Conservation (phyloP, 331 rosid genomes). For the Dryas integrifolia region DNA sequence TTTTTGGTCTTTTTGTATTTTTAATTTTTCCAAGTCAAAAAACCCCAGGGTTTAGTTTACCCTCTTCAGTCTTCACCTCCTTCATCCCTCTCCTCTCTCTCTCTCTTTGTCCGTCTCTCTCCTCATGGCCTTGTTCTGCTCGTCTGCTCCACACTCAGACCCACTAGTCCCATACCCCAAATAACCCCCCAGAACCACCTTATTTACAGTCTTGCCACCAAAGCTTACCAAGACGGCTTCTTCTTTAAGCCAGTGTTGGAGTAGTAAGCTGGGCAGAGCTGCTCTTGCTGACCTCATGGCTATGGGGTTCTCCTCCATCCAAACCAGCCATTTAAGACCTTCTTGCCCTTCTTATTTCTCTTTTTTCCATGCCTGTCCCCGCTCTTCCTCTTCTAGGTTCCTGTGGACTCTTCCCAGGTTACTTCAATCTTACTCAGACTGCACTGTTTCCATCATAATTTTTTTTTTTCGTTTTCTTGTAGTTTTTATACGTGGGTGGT, state of each 20-base stretch:
- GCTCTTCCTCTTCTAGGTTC: constrained; percentile 43
- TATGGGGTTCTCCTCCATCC: constrained; percentile 60
- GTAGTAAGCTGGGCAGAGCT: constrained; percentile 51
- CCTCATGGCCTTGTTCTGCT: constrained; percentile 32
- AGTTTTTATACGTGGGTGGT: not conserved
- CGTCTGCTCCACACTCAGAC: constrained; percentile 32
- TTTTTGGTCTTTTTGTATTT: not conserved
- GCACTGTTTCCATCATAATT: not conserved
- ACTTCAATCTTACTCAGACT: constrained; percentile 9
- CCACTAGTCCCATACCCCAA: constrained; percentile 29
- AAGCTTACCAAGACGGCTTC: constrained; percentile 41
- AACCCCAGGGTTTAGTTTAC: constrained; percentile 43
- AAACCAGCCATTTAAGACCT: constrained; percentile 49
- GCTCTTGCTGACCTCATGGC: constrained; percentile 44
- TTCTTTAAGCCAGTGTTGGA: constrained; percentile 24
- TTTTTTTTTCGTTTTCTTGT: constrained; percentile 1
- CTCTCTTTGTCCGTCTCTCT: constrained; percentile 3
- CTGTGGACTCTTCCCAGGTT: constrained; percentile 53
- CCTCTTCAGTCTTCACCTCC: constrained; percentile 13
- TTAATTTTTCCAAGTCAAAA: not conserved
- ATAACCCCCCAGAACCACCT: constrained; percentile 19
- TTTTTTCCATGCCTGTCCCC: constrained; percentile 39
- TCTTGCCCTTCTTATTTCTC: constrained; percentile 56
- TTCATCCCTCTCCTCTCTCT: not conserved
- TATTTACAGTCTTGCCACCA: constrained; percentile 30